phyloP scores from a whole-genome alignment of 306 rosid genomes.

The Calophaca sinica region DNA sequence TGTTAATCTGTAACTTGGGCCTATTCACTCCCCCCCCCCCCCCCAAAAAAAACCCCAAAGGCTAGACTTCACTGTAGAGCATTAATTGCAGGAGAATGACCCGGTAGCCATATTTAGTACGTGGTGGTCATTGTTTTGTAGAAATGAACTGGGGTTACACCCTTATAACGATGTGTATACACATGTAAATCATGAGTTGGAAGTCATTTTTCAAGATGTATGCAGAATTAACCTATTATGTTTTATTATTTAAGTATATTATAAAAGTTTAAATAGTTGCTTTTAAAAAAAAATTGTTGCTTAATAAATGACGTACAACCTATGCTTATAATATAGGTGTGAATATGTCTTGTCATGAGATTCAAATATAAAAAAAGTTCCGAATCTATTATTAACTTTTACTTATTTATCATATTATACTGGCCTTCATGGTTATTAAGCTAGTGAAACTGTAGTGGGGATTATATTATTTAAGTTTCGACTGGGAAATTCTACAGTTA shows the following conservation, averaged over 20 bases:
- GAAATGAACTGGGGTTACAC: constrained; percentile 12
- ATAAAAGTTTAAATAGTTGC: no score
- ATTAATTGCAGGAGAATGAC: constrained; percentile 23
- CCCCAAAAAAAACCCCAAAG: background rate
- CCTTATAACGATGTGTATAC: background rate
- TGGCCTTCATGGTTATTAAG: no score
- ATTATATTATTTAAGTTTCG: no score
- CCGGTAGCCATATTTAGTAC: background rate
- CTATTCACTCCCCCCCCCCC: background rate
- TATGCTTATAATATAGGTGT: no score
- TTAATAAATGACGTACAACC: background rate
- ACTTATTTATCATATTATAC: no score
- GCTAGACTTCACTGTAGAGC: constrained; percentile 19
- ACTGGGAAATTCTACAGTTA: no score
- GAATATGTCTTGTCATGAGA: no score
- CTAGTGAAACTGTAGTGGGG: no score
- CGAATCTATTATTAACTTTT: no score
- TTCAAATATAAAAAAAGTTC: no score
- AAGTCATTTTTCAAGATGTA: background rate
- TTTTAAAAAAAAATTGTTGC: no score
- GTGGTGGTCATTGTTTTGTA: constrained; percentile 20
- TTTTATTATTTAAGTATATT: background rate
- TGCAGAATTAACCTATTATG: background rate
- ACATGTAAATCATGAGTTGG: background rate
- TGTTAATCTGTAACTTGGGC: constrained; percentile 19